Percentiles rank a stretch among this genome's conserved stretches.
phyloP scores from a whole-genome alignment of 106 monocot genomes.

The Cymbidium sinense region DNA sequence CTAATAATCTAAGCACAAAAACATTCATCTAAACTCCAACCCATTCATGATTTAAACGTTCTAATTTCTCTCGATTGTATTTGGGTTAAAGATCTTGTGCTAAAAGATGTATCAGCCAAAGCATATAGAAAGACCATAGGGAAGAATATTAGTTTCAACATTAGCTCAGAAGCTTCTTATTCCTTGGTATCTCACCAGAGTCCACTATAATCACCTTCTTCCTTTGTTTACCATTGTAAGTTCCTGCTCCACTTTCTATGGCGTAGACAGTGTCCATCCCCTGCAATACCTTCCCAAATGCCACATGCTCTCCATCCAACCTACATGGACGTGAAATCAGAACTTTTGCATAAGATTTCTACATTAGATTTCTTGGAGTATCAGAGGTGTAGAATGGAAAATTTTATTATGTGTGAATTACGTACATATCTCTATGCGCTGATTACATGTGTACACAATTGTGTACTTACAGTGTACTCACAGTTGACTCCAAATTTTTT shows the following conservation, averaged over 20 bases:
- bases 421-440: too few relatives aligned
- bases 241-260: conserved; percentile 88
- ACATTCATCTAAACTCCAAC: neutral
- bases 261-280: conserved; percentile 91
- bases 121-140: neutral
- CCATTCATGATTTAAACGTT: neutral
- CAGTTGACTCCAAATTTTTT: too few relatives aligned
- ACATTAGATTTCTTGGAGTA: neutral
- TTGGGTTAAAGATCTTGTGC: neutral
- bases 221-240: conserved; percentile 83
- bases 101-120: neutral
- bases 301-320: conserved; percentile 93
- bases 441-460: too few relatives aligned
- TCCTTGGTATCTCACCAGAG: conserved; percentile 73
- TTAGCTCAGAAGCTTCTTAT: neutral
- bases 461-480: too few relatives aligned
- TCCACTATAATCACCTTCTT: conserved; percentile 76
- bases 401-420: neutral
- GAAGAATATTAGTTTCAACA: neutral
- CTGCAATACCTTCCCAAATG: conserved; percentile 76
- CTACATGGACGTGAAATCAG: conserved; percentile 15
- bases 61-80: neutral
- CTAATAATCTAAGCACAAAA: neutral
- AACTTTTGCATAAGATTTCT: neutral
- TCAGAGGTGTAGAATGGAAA: neutral